These are phyloP conservation scores for Pleochaeta shiraiana DNA, from an alignment of 2,329 filamentous ascomycete species.

Conservation along the genomic window DNA sequence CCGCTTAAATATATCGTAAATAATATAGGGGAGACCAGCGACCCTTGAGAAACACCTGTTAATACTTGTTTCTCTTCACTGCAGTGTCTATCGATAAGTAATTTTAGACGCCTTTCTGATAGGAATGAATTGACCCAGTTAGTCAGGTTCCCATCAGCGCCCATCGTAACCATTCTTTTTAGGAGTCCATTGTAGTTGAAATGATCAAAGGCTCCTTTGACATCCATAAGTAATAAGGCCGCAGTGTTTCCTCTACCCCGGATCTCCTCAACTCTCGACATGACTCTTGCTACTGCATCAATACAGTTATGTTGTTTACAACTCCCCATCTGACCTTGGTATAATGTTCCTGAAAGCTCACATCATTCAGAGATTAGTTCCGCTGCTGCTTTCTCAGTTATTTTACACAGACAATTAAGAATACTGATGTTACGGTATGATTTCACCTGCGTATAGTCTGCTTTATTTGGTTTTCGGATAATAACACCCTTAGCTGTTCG, in stretches of 20 bases:
- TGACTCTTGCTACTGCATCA: neutral
- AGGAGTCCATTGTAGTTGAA: neutral
- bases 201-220: neutral
- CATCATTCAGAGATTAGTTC: neutral
- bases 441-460: neutral
- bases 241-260: neutral
- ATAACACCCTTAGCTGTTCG: neutral
- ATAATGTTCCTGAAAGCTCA: neutral
- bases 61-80: neutral
- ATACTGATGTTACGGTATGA: neutral
- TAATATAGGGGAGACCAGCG: neutral
- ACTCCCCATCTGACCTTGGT: neutral
- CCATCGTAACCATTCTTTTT: neutral
- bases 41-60: neutral
- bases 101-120: neutral
- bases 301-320: constrained; percentile 2
- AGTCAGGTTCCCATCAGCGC: neutral
- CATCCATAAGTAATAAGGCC: neutral
- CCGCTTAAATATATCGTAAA: too few relatives aligned
- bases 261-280: neutral
- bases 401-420: neutral
- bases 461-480: neutral
- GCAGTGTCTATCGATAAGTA: neutral
- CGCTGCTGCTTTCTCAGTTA: neutral
- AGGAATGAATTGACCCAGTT: neutral